Percentiles rank a stretch among this genome's conserved stretches.
phyloP scores from a whole-genome alignment of 768 basidiomycete species.

The Asterophora lycoperdoides region DNA sequence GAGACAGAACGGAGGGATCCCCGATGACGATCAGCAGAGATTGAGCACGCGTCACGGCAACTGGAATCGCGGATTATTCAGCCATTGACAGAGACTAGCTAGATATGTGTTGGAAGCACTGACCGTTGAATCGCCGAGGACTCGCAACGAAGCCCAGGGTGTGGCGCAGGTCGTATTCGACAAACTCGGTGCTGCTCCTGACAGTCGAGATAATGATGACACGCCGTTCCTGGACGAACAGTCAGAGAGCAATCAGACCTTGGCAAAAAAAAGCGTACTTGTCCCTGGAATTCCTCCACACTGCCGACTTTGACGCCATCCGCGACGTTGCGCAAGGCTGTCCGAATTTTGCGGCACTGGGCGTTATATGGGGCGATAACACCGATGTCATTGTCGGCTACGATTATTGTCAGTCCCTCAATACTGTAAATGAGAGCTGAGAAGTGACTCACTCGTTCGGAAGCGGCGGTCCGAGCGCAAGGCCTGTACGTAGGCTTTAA shows the following conservation, averaged over 20 bases:
- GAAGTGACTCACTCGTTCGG: conserved; percentile 37
- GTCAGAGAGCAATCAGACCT: conserved; percentile 27
- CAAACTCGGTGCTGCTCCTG: conserved; percentile 46
- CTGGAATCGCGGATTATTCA: conserved; percentile 26
- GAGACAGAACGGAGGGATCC: conserved; percentile 51
- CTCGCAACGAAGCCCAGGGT: conserved; percentile 58
- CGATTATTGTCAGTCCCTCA: background rate
- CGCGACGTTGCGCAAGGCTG: conserved; percentile 28
- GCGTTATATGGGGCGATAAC: conserved; percentile 68
- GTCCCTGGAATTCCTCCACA: conserved; percentile 69
- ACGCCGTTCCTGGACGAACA: conserved; percentile 41
- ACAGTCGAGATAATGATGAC: conserved; percentile 60
- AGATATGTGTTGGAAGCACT: conserved; percentile 13
- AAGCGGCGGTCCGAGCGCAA: conserved; percentile 31
- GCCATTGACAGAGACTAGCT: background rate
- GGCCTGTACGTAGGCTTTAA: conserved; percentile 44
- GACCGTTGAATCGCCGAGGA: conserved; percentile 55
- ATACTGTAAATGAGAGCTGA: background rate
- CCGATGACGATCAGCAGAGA: conserved; percentile 61
- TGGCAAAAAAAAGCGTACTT: conserved; percentile 32
- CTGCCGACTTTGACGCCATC: conserved; percentile 53
- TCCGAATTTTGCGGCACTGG: conserved; percentile 51
- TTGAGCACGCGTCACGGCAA: conserved; percentile 64
- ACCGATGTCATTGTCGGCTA: conserved; percentile 54
- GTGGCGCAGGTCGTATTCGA: conserved; percentile 48